Evolutionary conservation across 768 basidiomycete genomes (phyloP), one percentile per base, ranked within the genome.

Genomic region (Mycena haematopus): DNA sequence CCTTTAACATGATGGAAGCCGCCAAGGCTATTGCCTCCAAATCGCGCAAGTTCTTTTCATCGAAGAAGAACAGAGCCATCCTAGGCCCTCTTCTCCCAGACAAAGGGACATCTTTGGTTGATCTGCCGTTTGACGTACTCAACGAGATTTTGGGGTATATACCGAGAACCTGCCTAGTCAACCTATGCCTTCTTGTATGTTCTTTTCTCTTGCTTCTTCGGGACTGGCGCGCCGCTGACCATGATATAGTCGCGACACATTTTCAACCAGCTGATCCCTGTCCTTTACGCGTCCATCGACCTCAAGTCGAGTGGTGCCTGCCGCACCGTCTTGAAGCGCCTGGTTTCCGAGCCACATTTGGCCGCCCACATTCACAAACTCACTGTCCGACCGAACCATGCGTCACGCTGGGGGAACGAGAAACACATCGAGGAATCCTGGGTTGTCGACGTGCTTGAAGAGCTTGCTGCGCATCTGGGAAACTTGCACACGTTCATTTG

Each of bases 401-500:
- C 64, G n/a, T 38, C 65, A 14, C 45, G 58, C 22, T 66, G 68
- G 58, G 62, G 52, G 21, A 52, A 24, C 14, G 59, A 63, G n/a
- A 60, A 62, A 27, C 36, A 44, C 38, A 27, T 63, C 5, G 58
- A 68, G n/a, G 67, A 68, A 36, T 29, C 25, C 1, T 57, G 57
- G 57, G 50, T 70, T n/a, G 52, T 63, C 9, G 52, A 35, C 31
- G 33, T 38, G 6, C 50, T 70, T 27, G 59, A 64, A 38, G 53
- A 49, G 38, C 53, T 70, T 5, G 67, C 65, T 13, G 63, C 67
- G 6, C 57, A 53, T 33, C 46, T 68, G 33, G 27, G 45, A 24
- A 31, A 57, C 36, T 54, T 68, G 10, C 53, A 59, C 19, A 62
- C 56, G 15, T 70, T 70, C 40, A 58, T 51, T 27, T 70, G 65